phyloP scores from a whole-genome alignment of 1,139 yeast genomes.

The Williopsis jadinii region DNA sequence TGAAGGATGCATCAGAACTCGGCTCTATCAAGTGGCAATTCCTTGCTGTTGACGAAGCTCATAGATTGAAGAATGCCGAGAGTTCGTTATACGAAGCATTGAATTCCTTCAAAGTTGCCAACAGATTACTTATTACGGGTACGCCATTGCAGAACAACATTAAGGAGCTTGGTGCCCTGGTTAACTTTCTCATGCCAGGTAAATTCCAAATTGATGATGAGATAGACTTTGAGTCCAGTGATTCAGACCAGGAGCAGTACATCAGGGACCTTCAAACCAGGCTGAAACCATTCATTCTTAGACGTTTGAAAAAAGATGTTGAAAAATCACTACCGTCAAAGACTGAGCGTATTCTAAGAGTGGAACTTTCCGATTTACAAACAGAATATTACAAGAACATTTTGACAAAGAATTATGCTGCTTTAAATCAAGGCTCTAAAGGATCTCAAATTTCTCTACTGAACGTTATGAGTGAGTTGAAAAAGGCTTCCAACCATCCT shows the following conservation, averaged over 20 bases:
- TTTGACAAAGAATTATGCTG: constrained; percentile 83
- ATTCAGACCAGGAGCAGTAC: constrained; percentile 78
- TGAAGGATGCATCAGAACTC: constrained; percentile 76
- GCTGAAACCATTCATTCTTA: constrained; percentile 83
- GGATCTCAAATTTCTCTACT: constrained; percentile 81
- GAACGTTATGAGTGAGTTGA: constrained; percentile 91
- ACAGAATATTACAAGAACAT: constrained; percentile 93
- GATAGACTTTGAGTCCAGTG: constrained; percentile 88
- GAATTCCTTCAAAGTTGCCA: constrained; percentile 72
- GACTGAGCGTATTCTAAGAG: constrained; percentile 90
- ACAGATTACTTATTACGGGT: constrained; percentile 89
- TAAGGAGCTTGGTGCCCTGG: constrained; percentile 90
- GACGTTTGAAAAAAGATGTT: constrained; percentile 94
- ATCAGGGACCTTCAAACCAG: constrained; percentile 79
- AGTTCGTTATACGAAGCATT: constrained; percentile 87
- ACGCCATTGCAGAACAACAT: constrained; percentile 96
- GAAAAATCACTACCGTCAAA: constrained; percentile 94
- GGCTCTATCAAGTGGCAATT: constrained; percentile 92
- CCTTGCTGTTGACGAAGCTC: constrained; percentile 98
- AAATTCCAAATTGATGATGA: constrained; percentile 84
- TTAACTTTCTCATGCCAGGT: constrained; percentile 96
- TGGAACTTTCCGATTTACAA: constrained; percentile 90
- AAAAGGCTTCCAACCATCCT: constrained; percentile 96
- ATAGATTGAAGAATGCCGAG: constrained; percentile 89
- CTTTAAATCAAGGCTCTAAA: constrained; percentile 76